These are phyloP conservation scores for Kalmusia sp. DNA, from an alignment of 2,329 filamentous ascomycete genomes.

Conservation along the genomic window DNA sequence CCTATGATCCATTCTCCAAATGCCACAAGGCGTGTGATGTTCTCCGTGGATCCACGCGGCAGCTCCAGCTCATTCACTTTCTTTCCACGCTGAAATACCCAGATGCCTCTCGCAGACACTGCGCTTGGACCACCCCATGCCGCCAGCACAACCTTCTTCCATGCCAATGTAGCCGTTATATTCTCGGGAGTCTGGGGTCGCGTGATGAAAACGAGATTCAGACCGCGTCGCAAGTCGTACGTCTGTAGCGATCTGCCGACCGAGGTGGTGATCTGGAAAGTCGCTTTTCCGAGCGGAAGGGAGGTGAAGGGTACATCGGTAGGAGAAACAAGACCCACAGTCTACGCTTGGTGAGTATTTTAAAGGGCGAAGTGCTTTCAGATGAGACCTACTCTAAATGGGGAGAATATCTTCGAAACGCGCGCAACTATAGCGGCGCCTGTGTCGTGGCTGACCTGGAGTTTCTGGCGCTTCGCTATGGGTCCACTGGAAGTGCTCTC, in stretches of 20 bases:
- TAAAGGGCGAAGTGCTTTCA: neutral
- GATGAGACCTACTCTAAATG: conserved; percentile 75
- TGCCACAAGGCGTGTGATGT: conserved; percentile 77
- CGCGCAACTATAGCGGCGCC: conserved; percentile 49
- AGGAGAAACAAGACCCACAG: conserved; percentile 90
- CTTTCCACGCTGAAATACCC: conserved; percentile 92
- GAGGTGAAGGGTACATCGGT: conserved; percentile 90
- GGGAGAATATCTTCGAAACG: conserved; percentile 85
- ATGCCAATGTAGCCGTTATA: conserved; percentile 87
- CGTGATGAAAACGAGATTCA: conserved; percentile 93
- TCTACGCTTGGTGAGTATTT: conserved; percentile 62
- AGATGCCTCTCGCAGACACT: conserved; percentile 71
- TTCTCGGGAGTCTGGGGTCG: conserved; percentile 84
- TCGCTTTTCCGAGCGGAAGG: conserved; percentile 87
- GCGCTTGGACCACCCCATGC: conserved; percentile 76
- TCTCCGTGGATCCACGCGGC: conserved; percentile 70
- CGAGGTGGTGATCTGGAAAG: conserved; percentile 96
- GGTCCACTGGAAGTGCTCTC: conserved; percentile 51
- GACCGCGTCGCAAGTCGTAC: conserved; percentile 87
- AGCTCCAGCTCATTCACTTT: conserved; percentile 77
- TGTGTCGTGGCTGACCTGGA: conserved; percentile 44
- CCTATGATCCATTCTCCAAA: conserved; percentile 93
- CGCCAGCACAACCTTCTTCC: conserved; percentile 87
- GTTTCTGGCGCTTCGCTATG: conserved; percentile 69
- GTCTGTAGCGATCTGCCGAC: conserved; percentile 91